Evolutionary conservation across 2,329 filamentous ascomycete species (phyloP), one percentile per base, ranked within the genome.

Genomic region (Plenodomus biglobosus): DNA sequence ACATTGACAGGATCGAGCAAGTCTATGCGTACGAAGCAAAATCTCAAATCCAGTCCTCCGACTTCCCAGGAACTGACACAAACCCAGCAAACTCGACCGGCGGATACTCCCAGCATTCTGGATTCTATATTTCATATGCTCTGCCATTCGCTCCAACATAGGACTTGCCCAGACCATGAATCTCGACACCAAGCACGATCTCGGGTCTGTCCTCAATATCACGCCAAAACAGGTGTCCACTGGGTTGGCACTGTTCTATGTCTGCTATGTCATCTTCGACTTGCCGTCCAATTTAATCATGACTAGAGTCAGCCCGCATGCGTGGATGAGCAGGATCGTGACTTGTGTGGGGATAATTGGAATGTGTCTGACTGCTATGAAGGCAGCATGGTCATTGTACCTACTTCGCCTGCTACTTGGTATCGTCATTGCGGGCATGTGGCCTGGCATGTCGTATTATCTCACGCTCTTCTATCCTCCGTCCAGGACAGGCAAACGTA

Each of bases 111-210:
- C 80, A 80, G 89, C 91, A 22, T 92, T 96, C 72, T 96, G 91
- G 91, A 72, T 86, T 15, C 80, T 96, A 15, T 96, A 96, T 75
- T 96, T 96, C 68, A 81, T 96, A 56, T 94, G 90, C 78, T 94
- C 90, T 0, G 91, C 90, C 52, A 94, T 96, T 64, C 85, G 90
- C 43, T 94, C 90, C 63, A 96, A 95, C 73, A 89, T 96, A 57
- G 90, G 90, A 53, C 85, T 96, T 59, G 88, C 91, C n/a, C 90
- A 96, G 75, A 96, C 91, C 1, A 96, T 96, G 91, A 96, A 96
- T 73, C 73, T 69, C 22, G 73, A 80, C 16, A 73, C 80, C 36
- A 80, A 81, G 27, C 90, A 96, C 67, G 86, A 94, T 66, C 82
- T 96, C n/a, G 81, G 81, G 58, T 81, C 83, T 2, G 80, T 87